Percentiles rank a stretch among this genome's conserved stretches.
phyloP scores from a whole-genome alignment of 805 yeast species.

The Yamadazyma endophytica region DNA sequence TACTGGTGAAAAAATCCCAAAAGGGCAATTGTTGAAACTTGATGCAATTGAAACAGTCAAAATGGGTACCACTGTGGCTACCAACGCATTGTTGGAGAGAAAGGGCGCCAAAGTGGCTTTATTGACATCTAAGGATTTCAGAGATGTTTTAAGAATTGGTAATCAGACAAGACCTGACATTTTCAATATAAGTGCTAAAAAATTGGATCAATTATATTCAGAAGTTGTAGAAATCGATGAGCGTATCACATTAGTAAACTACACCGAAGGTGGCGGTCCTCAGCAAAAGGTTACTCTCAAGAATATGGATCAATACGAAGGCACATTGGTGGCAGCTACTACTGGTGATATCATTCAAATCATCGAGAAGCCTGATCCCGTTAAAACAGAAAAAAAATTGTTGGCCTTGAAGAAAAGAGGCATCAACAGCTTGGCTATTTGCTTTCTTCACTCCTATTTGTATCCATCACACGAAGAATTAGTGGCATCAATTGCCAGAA shows the following conservation, averaged over 20 bases:
- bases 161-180: conserved; percentile 86
- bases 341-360: conserved; percentile 24
- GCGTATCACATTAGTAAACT: conserved; percentile 68
- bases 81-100: conserved; percentile 85
- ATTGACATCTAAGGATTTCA: conserved; percentile 79
- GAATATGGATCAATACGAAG: conserved; percentile 16
- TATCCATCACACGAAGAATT: conserved; percentile 26
- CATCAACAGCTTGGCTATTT: conserved; percentile 24
- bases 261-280: conserved; percentile 63
- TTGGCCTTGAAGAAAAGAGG: conserved; percentile 15
- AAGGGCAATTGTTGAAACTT: conserved; percentile 65
- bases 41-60: conserved; percentile 59
- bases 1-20: conserved; percentile 45
- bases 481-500: conserved; percentile 25
- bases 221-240: conserved; percentile 79
- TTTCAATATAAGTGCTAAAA: conserved; percentile 70
- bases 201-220: conserved; percentile 65
- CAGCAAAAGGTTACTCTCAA: conserved; percentile 7
- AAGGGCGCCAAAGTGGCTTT: conserved; percentile 84
- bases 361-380: conserved; percentile 20
- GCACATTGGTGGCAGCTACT: conserved; percentile 30
- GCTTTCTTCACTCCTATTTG: conserved; percentile 29
- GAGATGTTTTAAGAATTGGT: conserved; percentile 74
- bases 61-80: conserved; percentile 91
- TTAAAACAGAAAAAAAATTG: conserved; percentile 14